Base-by-base conservation (phyloP, 2,329 filamentous ascomycete species). In the Akanthomyces dipterigenus region DNA sequence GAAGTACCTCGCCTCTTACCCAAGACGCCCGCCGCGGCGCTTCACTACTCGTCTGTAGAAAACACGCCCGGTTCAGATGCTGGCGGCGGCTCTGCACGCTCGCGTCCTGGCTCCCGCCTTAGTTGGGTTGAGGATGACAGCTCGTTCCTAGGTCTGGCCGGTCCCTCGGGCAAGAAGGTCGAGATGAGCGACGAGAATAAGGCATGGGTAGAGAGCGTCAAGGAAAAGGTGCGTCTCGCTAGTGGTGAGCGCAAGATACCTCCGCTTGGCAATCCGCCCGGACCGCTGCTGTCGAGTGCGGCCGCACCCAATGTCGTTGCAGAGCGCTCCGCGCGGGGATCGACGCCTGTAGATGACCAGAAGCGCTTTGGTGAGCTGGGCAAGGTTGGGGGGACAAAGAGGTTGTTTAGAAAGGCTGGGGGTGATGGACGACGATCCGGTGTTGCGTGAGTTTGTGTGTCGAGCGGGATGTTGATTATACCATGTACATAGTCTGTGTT, bases 131-230 rank as follows among this genome's bases (percentile, higher is more conserved):
- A 86, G 64, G 84, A 86, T 24, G 84, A 83, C 64, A 81, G 78
- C 67, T 79, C 80, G 9, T 76, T 77, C 63, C 79, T 91, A 7
- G 88, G 89, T 5, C 83, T 92, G 54, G 88, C 88, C 0, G 89
- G 89, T 0, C 89, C 89, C 1, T 84, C 82, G 51, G 80, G 82
- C 40, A 88, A 84, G 72, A 83, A 82, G 65, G 81, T 84, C 8
- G 83, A 80, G 70, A 89, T 86, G 76, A 89, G 86, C 61, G 85
- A 87, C 60, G 87, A 92, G 73, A 90, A 88, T 69, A 80, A 85
- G 62, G 86, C 87, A 43, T 95, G 90, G 90, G 88, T 95, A 11
- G 88, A 93, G 72, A 90, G 86, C 64, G 88, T 95, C 77, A 88
- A 91, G 75, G 88, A 90, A 69, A 88, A 90, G 70, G 90, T 92